Base-by-base conservation (phyloP, 2,329 filamentous ascomycete species). In the Colletotrichum agaves region DNA sequence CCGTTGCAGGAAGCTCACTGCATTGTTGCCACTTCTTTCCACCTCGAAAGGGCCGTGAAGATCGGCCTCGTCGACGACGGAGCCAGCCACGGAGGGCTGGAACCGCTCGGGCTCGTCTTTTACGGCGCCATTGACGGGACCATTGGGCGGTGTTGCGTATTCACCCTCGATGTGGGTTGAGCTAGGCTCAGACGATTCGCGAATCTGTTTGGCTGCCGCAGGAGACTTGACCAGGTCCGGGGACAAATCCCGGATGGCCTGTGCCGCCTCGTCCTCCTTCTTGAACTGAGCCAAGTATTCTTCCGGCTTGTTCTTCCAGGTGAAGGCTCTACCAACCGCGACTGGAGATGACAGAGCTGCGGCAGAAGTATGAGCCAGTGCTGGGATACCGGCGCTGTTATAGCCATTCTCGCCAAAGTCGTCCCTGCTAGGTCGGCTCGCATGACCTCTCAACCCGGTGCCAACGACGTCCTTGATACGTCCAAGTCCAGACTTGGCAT, bases 391-490 rank as follows among this genome's bases (percentile, higher is more conserved):
- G 4, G 75, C 27, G 27, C 73, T 76, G 19, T 75, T 72, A 46
- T 75, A 74, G 4, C 74, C 74, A 46, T 74, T 76, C 37, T 85
- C 83, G 21, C 76, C 72, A 37, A 77, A 78, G n/a, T 88, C 87
- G 61, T 90, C 88, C 71, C 82, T 87, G 4, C 87, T 89, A n/a
- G 83, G 82, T 13, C 85, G 84, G 71, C 78, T 83, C 52, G 75
- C 73, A 67, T 90, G 87, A 2, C 86, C 84, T 70, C 83, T 83
- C n/a, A 84, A 75, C 11, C 80, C 81, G 13, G 84, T 83, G 1
- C 93, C 92, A 39, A 97, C 91, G 3, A 90, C 93, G 75, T 95
- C 93, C 75, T 94, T 94, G 76, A 98, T 94, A 39, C 93, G 90
- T 2, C 92, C 92, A 63, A 97, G 85, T 0, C 94, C 93, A 63